Conservation (phyloP, 371 early-diverging fungal genomes). For the Mucor ambiguus region DNA sequence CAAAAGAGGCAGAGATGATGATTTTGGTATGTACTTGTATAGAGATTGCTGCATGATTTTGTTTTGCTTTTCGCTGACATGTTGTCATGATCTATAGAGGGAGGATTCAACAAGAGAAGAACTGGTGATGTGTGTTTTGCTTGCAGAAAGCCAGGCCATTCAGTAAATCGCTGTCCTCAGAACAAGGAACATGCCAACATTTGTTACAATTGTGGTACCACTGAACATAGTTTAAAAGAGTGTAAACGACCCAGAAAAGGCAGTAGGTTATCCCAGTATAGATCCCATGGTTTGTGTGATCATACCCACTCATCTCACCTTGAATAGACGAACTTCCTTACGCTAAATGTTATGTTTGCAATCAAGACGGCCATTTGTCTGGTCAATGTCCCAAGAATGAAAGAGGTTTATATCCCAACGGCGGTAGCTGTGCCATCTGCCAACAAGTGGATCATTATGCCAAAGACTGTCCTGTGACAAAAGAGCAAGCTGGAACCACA, state of each 20-base stretch:
- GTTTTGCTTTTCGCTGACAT: no score
- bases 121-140: conserved; percentile 73
- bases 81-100: not conserved
- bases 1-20: conserved; percentile 21
- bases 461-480: conserved; percentile 77
- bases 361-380: conserved; percentile 82
- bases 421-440: conserved; percentile 90
- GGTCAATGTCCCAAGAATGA: conserved; percentile 84
- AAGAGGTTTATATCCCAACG: conserved; percentile 89
- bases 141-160: conserved; percentile 85
- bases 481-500: conserved; percentile 63
- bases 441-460: conserved; percentile 84
- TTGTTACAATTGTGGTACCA: conserved; percentile 88
- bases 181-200: conserved; percentile 55
- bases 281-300: no score
- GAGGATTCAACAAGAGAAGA: conserved; percentile 11
- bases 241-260: conserved; percentile 69
- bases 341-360: conserved; percentile 89
- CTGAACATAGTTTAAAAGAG: conserved; percentile 77
- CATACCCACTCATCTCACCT: not conserved
- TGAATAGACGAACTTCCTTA: conserved; percentile 54
- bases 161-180: conserved; percentile 78
- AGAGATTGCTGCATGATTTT: not conserved
- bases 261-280: conserved; percentile 35
- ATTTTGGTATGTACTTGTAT: not conserved